Percentiles rank a stretch among this genome's conserved stretches.
phyloP scores from a whole-genome alignment of 495 filamentous ascomycete species.

The Neurospora sp. region DNA sequence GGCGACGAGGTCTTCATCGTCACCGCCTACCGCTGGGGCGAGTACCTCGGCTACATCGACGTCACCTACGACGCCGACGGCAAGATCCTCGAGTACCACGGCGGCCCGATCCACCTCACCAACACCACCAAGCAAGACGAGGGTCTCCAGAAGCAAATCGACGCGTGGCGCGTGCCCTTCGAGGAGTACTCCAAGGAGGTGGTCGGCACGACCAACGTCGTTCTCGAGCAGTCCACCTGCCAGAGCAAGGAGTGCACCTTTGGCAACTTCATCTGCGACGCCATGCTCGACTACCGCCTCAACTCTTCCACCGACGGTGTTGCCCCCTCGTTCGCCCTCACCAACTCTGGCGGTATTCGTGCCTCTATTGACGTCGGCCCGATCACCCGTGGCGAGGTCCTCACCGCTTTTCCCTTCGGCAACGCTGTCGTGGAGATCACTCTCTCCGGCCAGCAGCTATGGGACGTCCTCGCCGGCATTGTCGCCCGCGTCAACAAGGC shows the following conservation, averaged over 20 bases:
- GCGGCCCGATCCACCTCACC: conserved; percentile 45
- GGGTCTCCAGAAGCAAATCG: conserved; percentile 38
- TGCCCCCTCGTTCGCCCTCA: conserved; percentile 34
- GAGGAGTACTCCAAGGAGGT: conserved; percentile 37
- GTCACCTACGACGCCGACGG: conserved; percentile 42
- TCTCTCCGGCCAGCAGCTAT: conserved; percentile 35
- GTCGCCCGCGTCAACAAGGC: conserved; percentile 32
- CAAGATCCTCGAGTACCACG: conserved; percentile 43
- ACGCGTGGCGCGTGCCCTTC: conserved; percentile 42
- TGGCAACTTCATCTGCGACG: conserved; percentile 41
- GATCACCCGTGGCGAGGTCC: conserved; percentile 44
- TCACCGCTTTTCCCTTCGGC: conserved; percentile 48
- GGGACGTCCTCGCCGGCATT: conserved; percentile 41
- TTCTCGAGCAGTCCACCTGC: conserved; percentile 43
- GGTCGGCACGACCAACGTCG: conserved; percentile 35
- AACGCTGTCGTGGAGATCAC: conserved; percentile 43
- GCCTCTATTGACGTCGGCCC: conserved; percentile 41
- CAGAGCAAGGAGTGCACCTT: conserved; percentile 40
- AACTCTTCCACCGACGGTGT: conserved; percentile 23
- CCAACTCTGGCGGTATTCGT: conserved; percentile 48
- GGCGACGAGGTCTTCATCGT: conserved; percentile 54
- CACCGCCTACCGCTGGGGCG: conserved; percentile 48
- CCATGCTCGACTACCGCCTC: conserved; percentile 43
- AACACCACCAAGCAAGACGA: conserved; percentile 43
- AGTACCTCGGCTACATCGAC: conserved; percentile 51